phyloP scores from a whole-genome alignment of 225 moss, liverwort and hornwort genomes.

The Polytrichum commune region DNA sequence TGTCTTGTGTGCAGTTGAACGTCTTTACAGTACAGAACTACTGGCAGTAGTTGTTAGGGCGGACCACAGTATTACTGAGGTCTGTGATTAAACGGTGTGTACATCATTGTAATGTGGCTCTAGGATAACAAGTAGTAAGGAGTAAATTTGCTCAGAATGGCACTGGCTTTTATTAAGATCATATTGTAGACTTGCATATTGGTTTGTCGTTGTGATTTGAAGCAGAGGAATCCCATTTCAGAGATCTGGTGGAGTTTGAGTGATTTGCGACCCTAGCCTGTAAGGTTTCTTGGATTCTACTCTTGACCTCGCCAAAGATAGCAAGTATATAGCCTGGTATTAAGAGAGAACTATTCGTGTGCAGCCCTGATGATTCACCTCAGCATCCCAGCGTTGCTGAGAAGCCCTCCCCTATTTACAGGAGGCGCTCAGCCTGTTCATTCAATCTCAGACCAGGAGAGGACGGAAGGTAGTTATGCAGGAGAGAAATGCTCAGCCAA shows the following conservation, averaged over 20 bases:
- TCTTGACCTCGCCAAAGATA: no score
- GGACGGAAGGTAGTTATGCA: conserved; percentile 53
- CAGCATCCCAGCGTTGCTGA: conserved; percentile 75
- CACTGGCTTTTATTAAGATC: neutral
- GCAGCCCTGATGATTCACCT: conserved; percentile 97
- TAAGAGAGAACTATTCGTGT: conserved; percentile 44
- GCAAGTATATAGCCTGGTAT: conserved; percentile 16
- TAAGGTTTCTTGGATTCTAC: no score
- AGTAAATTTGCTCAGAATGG: no score
- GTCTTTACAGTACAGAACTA: no score
- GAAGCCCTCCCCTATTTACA: conserved; percentile 76
- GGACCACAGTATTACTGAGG: no score
- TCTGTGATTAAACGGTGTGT: no score
- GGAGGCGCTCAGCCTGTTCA: conserved; percentile 74
- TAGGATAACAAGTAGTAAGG: no score
- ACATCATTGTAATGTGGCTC: no score
- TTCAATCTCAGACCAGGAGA: conserved; percentile 66
- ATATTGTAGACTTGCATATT: no score
- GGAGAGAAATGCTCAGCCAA: conserved; percentile 11
- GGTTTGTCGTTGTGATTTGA: neutral
- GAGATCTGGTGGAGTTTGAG: neutral
- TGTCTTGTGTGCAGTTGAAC: no score
- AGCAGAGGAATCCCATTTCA: neutral
- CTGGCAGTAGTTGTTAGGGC: no score
- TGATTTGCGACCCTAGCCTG: no score